Evolutionary conservation across 106 monocot species (phyloP).

Genomic region (Dendrobium officinale): DNA sequence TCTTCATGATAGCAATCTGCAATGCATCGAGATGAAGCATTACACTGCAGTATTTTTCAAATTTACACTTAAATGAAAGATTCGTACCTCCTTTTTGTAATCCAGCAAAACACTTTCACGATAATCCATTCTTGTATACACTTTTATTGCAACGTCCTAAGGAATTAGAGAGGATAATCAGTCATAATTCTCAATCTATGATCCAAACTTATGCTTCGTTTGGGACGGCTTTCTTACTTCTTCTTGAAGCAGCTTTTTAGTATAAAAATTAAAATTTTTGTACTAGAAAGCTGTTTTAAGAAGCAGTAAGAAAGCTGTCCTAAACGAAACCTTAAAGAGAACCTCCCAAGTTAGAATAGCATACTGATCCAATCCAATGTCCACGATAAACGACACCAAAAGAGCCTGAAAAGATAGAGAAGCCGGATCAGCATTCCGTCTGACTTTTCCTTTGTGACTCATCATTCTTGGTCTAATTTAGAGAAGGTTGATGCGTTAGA

Average conservation of each 20-base stretch:
- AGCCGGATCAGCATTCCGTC: neutral
- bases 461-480: neutral
- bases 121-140: slow-evolving; percentile 24
- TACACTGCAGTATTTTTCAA: neutral
- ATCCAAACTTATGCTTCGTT: neutral
- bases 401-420: slow-evolving; percentile 20
- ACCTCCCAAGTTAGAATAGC: neutral
- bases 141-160: slow-evolving; percentile 35
- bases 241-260: too few species aligned
- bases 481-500: neutral
- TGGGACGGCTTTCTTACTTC: too few species aligned
- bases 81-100: slow-evolving; percentile 27
- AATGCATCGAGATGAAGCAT: slow-evolving; percentile 7
- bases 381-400: slow-evolving; percentile 28
- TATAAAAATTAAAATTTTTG: too few species aligned
- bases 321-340: neutral
- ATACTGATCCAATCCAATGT: slow-evolving; percentile 34
- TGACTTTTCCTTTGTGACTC: neutral
- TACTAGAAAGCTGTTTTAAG: too few species aligned
- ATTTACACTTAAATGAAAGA: neutral
- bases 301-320: too few species aligned
- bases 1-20: slow-evolving; percentile 38
- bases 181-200: neutral
- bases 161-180: neutral
- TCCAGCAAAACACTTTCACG: slow-evolving; percentile 16